Conservation (phyloP, 805 yeast species). For the Cyberlindnera xylosilytica region DNA sequence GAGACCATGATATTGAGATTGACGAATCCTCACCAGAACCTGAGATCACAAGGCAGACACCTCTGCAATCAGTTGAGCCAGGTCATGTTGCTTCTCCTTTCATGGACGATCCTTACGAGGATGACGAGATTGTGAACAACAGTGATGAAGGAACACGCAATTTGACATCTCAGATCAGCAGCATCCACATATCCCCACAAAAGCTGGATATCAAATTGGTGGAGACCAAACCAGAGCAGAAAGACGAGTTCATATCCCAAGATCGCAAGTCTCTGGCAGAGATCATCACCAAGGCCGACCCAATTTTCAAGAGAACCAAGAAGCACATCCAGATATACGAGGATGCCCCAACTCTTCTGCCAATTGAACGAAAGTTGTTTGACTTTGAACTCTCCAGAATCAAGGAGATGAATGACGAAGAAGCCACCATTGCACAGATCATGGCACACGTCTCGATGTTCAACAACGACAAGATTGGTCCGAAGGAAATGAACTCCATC, state of each 20-base stretch:
- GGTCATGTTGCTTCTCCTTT: constrained; percentile 22
- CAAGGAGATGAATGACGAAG: constrained; percentile 6
- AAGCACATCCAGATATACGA: constrained; percentile 25
- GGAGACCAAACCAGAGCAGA: no score
- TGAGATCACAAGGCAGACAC: constrained; percentile 2
- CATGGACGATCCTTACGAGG: constrained; percentile 17
- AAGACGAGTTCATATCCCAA: not conserved
- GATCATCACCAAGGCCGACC: constrained; percentile 23
- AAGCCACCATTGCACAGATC: constrained; percentile 13
- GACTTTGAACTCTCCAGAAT: constrained; percentile 19
- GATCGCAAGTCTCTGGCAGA: constrained; percentile 19
- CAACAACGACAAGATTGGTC: constrained; percentile 14
- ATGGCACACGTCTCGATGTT: constrained; percentile 9
- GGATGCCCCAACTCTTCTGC: constrained; percentile 13
- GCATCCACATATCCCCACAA: not conserved
- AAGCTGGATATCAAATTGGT: not conserved
- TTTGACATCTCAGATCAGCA: constrained; percentile 20
- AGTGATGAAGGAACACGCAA: constrained; percentile 22
- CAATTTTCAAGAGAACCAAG: constrained; percentile 21
- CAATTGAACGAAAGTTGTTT: constrained; percentile 15
- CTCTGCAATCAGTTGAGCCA: constrained; percentile 6
- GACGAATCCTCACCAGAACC: constrained; percentile 9
- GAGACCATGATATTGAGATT: not conserved
- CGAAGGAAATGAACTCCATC: constrained; percentile 16
- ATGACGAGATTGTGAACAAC: constrained; percentile 11